Base-by-base conservation (phyloP, 345 rosid genomes). In the Mercurialis annua region DNA sequence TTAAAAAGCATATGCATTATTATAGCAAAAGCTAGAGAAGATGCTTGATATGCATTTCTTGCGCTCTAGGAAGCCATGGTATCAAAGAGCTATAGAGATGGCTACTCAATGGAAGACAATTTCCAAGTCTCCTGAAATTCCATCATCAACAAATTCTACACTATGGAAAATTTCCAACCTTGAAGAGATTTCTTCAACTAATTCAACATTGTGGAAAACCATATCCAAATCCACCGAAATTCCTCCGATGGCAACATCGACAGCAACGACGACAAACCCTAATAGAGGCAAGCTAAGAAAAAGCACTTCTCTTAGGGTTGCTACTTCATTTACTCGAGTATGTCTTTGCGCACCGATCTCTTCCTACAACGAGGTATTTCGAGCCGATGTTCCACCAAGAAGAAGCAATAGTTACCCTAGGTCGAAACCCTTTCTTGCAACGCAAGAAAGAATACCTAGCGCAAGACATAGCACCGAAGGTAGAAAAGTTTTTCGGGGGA, bases 331-430 rank as follows among this genome's bases (percentile, higher is more conserved):
- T 24, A 92, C 98, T 16, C 64, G 96, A 20, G 96, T 91, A 54
- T 94, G 99, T 80, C 85, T 94, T 23, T 91, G 99, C 12, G 90
- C 86, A 24, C 94, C 99, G 1, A 86, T 94, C 43, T 87, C 95
- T 40, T 90, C 97, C 15, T 94, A 94, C 88, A 84, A 81, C 17
- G 96, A 89, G 74, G 97, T 86, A 0, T 94, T 91, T 36, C 67
- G 83, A 4, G 82, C 87, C 0, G 92, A 90, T 34, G 80, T 89
- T 18, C 93, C 92, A 0, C 98, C 99, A 0, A 81, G 97, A 42
- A 76, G 99, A 64, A 91, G 99, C 87, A 65, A 90, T 1, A 94
- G 86, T 54, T 94, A 91, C 69, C 99, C 99, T 0, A 83, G 91
- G 57, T 87, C 92, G 1, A 87, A 82, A 73, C 74, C 82, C 10